A percentile compares a stretch with the other conserved stretches of the same genome.
phyloP scores from a whole-genome alignment of 2,329 filamentous ascomycete genomes.

The Dactylella cylindrospora region DNA sequence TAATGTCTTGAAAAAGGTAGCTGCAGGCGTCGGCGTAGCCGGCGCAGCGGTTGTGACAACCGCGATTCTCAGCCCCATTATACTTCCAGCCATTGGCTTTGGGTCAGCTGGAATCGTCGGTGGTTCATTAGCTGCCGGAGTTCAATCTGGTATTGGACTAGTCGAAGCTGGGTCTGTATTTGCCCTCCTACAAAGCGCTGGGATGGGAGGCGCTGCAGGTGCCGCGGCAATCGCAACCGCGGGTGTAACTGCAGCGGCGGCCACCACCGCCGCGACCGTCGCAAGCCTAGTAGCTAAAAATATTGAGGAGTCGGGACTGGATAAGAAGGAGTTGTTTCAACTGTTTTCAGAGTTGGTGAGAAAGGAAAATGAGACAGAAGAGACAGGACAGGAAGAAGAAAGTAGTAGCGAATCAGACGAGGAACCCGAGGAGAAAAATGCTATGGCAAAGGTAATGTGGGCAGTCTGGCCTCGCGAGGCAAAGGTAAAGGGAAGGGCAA shows the following conservation, averaged over 20 bases:
- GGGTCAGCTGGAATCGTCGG: slow-evolving; percentile 14
- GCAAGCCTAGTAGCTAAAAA: background rate
- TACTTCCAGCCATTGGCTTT: slow-evolving; percentile 19
- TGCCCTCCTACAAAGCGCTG: slow-evolving; percentile 24
- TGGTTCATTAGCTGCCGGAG: slow-evolving; percentile 12
- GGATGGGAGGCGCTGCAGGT: slow-evolving; percentile 23
- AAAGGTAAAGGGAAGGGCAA: too few relatives aligned
- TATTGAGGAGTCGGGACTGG: background rate
- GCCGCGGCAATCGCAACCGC: slow-evolving; percentile 8
- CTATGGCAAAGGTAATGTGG: too few relatives aligned
- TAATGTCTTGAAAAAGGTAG: slow-evolving; percentile 14
- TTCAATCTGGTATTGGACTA: slow-evolving; percentile 14
- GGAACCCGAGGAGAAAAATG: too few relatives aligned
- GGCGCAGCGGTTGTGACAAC: background rate
- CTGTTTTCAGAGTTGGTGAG: slow-evolving; percentile 18
- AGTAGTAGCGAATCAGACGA: too few relatives aligned
- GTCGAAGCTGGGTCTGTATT: slow-evolving; percentile 26
- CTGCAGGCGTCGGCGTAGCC: background rate
- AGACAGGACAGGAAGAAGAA: too few relatives aligned
- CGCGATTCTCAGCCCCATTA: slow-evolving; percentile 1
- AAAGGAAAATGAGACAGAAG: background rate
- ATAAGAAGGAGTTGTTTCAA: slow-evolving; percentile 16
- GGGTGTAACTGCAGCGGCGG: slow-evolving; percentile 1
- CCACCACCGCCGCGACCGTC: slow-evolving; percentile 2
- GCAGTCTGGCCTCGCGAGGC: too few relatives aligned